Conservation (phyloP, 2,329 filamentous ascomycete species). For the Ophiostoma populinum region DNA sequence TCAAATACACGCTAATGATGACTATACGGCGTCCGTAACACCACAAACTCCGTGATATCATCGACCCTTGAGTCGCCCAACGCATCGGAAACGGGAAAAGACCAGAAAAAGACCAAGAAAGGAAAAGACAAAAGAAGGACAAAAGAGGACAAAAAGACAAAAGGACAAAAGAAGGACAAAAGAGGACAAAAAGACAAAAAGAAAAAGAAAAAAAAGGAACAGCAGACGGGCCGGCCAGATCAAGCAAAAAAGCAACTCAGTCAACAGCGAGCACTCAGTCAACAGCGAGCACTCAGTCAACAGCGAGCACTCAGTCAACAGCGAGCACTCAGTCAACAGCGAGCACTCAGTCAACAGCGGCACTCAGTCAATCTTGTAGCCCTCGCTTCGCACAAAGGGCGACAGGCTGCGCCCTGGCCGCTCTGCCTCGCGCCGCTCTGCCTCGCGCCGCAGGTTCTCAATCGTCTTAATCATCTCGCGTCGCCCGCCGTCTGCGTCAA, state of each 20-base stretch:
- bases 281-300: background rate
- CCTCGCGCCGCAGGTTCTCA: slow-evolving; percentile 72
- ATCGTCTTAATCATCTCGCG: slow-evolving; percentile 89
- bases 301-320: slow-evolving; percentile 19
- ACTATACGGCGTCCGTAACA: too few species aligned
- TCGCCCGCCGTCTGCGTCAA: slow-evolving; percentile 63
- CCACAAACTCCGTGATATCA: too few species aligned
- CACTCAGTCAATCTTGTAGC: slow-evolving; percentile 26
- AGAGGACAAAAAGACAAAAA: background rate
- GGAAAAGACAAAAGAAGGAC: slow-evolving; percentile 9
- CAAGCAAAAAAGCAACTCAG: background rate
- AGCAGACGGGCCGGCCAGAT: too few species aligned
- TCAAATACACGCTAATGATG: too few species aligned
- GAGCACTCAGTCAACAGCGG: background rate
- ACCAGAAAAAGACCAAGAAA: background rate
- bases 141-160: background rate
- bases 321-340: background rate
- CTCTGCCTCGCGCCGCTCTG: slow-evolving; percentile 43
- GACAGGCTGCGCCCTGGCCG: slow-evolving; percentile 21
- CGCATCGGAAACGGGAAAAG: background rate
- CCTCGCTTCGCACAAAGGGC: slow-evolving; percentile 17
- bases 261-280: background rate
- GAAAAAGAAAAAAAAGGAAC: background rate
- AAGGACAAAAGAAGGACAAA: background rate
- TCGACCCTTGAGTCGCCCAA: background rate